Evolutionary conservation across 805 yeast genomes (phyloP), one percentile per base, ranked within the genome.

Genomic region (Ogataea glucozyma): DNA sequence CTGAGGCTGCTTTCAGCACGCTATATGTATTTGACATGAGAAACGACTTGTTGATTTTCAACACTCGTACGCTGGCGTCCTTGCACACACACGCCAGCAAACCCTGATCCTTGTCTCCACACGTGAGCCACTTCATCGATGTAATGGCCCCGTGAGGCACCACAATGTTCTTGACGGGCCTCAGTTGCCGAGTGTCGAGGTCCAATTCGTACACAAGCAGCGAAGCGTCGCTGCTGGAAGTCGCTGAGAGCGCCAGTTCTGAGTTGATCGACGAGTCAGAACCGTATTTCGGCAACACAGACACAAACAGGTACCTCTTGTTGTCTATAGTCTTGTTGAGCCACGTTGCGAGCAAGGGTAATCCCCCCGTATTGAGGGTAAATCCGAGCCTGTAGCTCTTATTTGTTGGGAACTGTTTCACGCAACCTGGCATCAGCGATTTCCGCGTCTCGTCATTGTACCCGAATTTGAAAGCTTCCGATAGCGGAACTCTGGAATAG

Each of bases 301-400:
- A 54, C 1, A 64, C 61, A 49, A 64, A 61, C 12, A 64, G 34
- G 37, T 52, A 64, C 21, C 48, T 43, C 12, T 48, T 49, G 5
- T 37, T 47, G 23, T 45, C 33, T 3, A 56, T 41, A 4, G 38
- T 24, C 24, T 49, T 47, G 29, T 58, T 53, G 19, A 53, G 42
- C 64, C 66, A 64, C 17, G 53, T 49, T 9, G 54, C 42, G 5
- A 46, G 38, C 10, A 62, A 17, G 3, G 68, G 65, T 3, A 57
- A 13, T 1, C 67, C 68, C 16, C 68, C 68, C 6, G 62, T 54
- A 37, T 62, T 62, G 2, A 58, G 29, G 2, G 57, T 51, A 17
- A 46, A 39, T 0, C 69, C 69, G 5, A 27, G 13, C 38, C 68
- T 48, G 14, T 50, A 35, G 6, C 20, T 40, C 10, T 43, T 36